Conservation (phyloP, 2,329 filamentous ascomycete genomes). For the Talaromyces marneffei region DNA sequence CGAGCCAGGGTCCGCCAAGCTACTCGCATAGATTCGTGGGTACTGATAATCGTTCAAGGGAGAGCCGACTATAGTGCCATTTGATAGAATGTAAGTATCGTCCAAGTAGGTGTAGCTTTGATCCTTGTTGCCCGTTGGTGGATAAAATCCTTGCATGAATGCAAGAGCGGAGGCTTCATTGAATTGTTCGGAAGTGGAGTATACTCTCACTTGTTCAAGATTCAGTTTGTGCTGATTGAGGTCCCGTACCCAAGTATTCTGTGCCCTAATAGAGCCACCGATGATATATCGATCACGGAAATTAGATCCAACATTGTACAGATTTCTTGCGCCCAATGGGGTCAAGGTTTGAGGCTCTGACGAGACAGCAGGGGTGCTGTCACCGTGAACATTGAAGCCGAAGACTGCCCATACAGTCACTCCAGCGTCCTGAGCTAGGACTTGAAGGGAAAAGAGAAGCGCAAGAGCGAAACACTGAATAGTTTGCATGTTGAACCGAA, state of each 20-base stretch:
- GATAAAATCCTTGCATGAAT: conserved; percentile 58
- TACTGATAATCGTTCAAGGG: conserved; percentile 56
- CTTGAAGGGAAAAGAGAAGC: conserved; percentile 16
- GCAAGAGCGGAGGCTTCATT: conserved; percentile 52
- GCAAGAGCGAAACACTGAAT: background rate
- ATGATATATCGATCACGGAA: conserved; percentile 51
- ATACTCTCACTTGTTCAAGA: conserved; percentile 43
- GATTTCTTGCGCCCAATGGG: conserved; percentile 50
- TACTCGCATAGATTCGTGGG: conserved; percentile 43
- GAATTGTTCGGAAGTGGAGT: conserved; percentile 45
- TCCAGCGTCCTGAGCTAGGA: conserved; percentile 23
- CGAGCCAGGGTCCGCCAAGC: conserved; percentile 45
- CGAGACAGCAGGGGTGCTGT: conserved; percentile 46
- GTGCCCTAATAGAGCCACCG: conserved; percentile 14
- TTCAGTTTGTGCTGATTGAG: conserved; percentile 43
- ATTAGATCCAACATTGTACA: conserved; percentile 45
- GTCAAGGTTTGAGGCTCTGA: conserved; percentile 40
- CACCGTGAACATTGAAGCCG: conserved; percentile 51
- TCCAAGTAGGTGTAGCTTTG: conserved; percentile 27
- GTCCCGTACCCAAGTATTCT: conserved; percentile 37
- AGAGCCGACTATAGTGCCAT: conserved; percentile 42
- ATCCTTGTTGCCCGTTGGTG: conserved; percentile 40
- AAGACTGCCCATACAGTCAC: conserved; percentile 45
- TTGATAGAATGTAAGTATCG: conserved; percentile 41
- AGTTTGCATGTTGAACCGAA: conserved; percentile 1